Conservation (phyloP, 2,329 filamentous ascomycete species). For the Raffaelea albimanens region DNA sequence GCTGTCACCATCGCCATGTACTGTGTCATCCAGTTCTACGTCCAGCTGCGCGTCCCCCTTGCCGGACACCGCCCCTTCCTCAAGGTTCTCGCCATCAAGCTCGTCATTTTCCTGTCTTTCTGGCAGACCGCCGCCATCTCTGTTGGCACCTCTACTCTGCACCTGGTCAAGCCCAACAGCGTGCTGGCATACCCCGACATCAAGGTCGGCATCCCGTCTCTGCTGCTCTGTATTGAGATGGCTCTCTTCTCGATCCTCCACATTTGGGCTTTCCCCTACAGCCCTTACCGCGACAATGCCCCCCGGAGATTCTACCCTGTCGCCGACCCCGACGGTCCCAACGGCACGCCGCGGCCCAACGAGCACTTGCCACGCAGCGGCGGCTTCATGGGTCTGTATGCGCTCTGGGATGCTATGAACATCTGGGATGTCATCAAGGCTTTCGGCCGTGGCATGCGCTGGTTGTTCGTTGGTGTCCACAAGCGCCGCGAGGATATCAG, state of each 20-base stretch:
- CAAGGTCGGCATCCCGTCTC: conserved; percentile 68
- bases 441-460: conserved; percentile 65
- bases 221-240: conserved; percentile 80
- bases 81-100: conserved; percentile 79
- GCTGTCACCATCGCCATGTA: conserved; percentile 82
- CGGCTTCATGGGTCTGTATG: conserved; percentile 54
- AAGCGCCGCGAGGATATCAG: conserved; percentile 43
- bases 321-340: conserved; percentile 30
- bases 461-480: conserved; percentile 68
- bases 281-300: conserved; percentile 48
- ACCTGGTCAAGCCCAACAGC: conserved; percentile 50
- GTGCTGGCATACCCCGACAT: conserved; percentile 64
- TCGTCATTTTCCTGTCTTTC: conserved; percentile 85
- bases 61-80: conserved; percentile 62
- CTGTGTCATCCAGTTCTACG: conserved; percentile 78
- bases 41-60: conserved; percentile 62
- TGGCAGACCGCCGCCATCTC: conserved; percentile 60
- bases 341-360: conserved; percentile 32
- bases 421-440: conserved; percentile 78
- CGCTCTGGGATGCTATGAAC: conserved; percentile 64
- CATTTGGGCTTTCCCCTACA: conserved; percentile 73
- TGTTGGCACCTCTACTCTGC: conserved; percentile 45
- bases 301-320: conserved; percentile 37
- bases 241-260: conserved; percentile 69
- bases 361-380: conserved; percentile 45